Percentiles rank a stretch among this genome's conserved stretches.
Evolutionary conservation across 202 grass and related monocot species (phyloP).

Genomic region (Schoenoplectus triqueter): DNA sequence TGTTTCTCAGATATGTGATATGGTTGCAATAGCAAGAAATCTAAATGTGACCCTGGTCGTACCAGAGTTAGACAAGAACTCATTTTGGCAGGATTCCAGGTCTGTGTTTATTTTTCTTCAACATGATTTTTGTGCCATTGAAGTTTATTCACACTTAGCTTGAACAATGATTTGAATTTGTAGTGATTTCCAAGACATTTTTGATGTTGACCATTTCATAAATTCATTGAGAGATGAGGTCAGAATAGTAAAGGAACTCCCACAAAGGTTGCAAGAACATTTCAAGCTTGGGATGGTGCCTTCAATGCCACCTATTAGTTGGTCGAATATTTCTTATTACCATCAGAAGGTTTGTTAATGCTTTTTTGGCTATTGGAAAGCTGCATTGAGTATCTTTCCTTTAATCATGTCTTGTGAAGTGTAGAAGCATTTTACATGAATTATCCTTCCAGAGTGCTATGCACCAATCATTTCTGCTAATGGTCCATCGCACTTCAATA

Average conservation of each 20-base stretch:
- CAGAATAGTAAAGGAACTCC: conserved; percentile 79
- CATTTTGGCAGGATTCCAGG: conserved; percentile 97
- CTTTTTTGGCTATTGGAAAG: neutral
- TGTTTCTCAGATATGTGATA: conserved; percentile 90
- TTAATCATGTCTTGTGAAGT: too few species aligned
- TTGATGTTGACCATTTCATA: conserved; percentile 97
- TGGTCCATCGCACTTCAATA: neutral
- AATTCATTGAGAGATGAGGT: conserved; percentile 88
- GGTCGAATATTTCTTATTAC: conserved; percentile 98
- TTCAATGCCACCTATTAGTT: conserved; percentile 93
- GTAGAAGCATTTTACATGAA: neutral
- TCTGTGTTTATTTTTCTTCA: conserved; percentile 34
- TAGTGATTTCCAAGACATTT: conserved; percentile 97
- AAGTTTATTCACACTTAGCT: conserved; percentile 21
- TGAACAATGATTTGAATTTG: conserved; percentile 20
- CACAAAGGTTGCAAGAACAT: conserved; percentile 66
- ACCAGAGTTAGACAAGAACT: conserved; percentile 89
- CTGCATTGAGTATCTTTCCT: too few species aligned
- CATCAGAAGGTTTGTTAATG: conserved; percentile 60
- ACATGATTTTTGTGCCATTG: neutral
- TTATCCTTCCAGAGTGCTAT: neutral
- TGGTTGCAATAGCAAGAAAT: conserved; percentile 93
- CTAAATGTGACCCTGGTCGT: conserved; percentile 92
- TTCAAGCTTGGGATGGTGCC: conserved; percentile 65
- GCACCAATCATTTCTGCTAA: conserved; percentile 7